phyloP scores from a whole-genome alignment of 305 asterid species.

The Fraxinus paxiana region DNA sequence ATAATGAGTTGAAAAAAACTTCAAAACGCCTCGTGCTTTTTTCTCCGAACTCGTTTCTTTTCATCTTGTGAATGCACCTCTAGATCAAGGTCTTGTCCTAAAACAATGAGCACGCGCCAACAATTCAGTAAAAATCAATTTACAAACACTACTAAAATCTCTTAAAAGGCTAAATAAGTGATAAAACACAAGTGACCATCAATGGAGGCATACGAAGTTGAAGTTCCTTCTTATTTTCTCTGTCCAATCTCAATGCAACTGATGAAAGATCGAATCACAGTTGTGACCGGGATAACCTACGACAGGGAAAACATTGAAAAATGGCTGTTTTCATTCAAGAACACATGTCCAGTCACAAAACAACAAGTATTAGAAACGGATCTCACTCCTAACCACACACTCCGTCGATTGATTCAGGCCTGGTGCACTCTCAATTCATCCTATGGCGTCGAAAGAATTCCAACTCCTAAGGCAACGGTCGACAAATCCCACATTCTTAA shows the following conservation, averaged over 20 bases:
- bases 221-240: constrained; percentile 53
- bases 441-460: constrained; percentile 47
- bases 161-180: too few relatives aligned
- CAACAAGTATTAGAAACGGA: constrained; percentile 33
- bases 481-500: constrained; percentile 39
- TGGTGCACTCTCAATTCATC: constrained; percentile 65
- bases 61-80: too few relatives aligned
- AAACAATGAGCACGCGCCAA: too few relatives aligned
- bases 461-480: constrained; percentile 56
- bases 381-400: constrained; percentile 71
- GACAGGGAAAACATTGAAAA: constrained; percentile 61
- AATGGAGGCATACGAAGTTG: constrained; percentile 33
- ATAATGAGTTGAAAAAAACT: too few relatives aligned
- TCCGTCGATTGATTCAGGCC: constrained; percentile 57
- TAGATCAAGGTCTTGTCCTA: too few relatives aligned
- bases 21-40: too few relatives aligned
- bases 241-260: constrained; percentile 84
- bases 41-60: too few relatives aligned
- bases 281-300: constrained; percentile 71
- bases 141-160: too few relatives aligned
- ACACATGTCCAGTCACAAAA: constrained; percentile 59
- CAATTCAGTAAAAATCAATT: too few relatives aligned
- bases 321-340: constrained; percentile 55
- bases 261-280: constrained; percentile 70
- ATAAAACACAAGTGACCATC: background rate